phyloP scores from a whole-genome alignment of 352 stramenopile species.

The Phytophthora rubi region DNA sequence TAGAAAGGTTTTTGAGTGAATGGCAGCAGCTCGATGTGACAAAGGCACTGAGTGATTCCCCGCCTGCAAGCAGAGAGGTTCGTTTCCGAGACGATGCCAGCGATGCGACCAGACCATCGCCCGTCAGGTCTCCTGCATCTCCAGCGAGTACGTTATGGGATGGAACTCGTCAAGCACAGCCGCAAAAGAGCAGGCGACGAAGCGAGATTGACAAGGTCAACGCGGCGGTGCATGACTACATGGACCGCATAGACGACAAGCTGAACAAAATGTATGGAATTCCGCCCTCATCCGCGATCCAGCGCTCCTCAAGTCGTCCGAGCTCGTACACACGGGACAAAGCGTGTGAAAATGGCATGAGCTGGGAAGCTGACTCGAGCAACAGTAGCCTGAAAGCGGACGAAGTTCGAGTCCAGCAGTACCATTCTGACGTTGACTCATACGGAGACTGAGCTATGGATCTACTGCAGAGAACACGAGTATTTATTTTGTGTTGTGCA shows the following conservation, averaged over 20 bases:
- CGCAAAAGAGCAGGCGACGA: conserved; percentile 34
- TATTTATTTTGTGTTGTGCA: no score
- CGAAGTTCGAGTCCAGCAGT: conserved; percentile 24
- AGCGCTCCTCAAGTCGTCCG: conserved; percentile 7
- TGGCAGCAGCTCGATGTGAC: conserved; percentile 51
- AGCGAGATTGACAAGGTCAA: conserved; percentile 80
- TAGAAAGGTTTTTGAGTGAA: conserved; percentile 35
- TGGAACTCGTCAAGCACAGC: conserved; percentile 1
- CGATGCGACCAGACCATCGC: not conserved
- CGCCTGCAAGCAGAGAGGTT: not conserved
- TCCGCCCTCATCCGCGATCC: conserved; percentile 48
- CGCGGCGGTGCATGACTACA: conserved; percentile 76
- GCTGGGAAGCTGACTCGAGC: conserved; percentile 4
- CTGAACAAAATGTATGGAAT: conserved; percentile 84
- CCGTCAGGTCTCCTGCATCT: conserved; percentile 7
- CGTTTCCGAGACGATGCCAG: conserved; percentile 9
- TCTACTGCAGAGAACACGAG: no score
- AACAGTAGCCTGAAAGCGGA: conserved; percentile 18
- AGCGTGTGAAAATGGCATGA: not conserved
- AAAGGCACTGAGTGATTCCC: conserved; percentile 30
- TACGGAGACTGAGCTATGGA: conserved; percentile 11
- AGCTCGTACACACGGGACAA: not conserved
- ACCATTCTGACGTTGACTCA: conserved; percentile 9
- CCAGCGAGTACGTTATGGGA: conserved; percentile 1
- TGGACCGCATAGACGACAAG: conserved; percentile 84